These are phyloP conservation scores for Psilocybe mexicana DNA, from an alignment of 1,284 basidiomycete species.

Conservation along the genomic window DNA sequence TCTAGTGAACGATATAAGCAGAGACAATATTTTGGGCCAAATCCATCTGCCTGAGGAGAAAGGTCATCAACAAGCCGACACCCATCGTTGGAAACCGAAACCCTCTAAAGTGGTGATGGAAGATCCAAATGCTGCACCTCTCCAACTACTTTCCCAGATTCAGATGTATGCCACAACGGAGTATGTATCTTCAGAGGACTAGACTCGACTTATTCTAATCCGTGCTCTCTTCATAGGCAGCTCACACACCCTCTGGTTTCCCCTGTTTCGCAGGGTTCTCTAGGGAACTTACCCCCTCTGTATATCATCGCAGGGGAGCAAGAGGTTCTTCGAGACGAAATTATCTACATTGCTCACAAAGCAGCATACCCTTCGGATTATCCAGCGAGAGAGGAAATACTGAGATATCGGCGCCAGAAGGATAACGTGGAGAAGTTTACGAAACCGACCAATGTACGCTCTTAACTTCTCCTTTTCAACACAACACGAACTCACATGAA, in stretches of 20 bases:
- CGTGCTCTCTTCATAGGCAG: conserved; percentile 47
- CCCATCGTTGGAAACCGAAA: conserved; percentile 35
- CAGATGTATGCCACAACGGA: conserved; percentile 84
- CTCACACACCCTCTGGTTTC: conserved; percentile 81
- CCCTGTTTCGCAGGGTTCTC: conserved; percentile 72
- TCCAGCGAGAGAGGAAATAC: conserved; percentile 61
- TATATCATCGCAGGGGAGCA: conserved; percentile 79
- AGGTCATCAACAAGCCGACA: neutral
- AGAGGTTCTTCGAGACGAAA: conserved; percentile 83
- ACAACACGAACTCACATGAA: neutral
- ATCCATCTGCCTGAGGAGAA: neutral
- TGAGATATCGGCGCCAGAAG: conserved; percentile 47
- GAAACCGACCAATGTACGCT: conserved; percentile 64
- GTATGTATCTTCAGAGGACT: conserved; percentile 33
- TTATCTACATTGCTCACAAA: conserved; percentile 81
- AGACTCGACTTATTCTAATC: neutral
- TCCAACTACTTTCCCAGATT: conserved; percentile 67
- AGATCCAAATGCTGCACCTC: conserved; percentile 43
- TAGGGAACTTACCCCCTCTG: conserved; percentile 81
- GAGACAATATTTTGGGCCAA: neutral
- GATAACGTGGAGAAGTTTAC: conserved; percentile 57
- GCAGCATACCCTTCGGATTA: conserved; percentile 76
- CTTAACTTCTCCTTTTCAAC: neutral
- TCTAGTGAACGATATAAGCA: no score
- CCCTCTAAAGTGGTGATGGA: conserved; percentile 63